phyloP scores from a whole-genome alignment of 495 filamentous ascomycete genomes.

The Daldinia caldariorum region DNA sequence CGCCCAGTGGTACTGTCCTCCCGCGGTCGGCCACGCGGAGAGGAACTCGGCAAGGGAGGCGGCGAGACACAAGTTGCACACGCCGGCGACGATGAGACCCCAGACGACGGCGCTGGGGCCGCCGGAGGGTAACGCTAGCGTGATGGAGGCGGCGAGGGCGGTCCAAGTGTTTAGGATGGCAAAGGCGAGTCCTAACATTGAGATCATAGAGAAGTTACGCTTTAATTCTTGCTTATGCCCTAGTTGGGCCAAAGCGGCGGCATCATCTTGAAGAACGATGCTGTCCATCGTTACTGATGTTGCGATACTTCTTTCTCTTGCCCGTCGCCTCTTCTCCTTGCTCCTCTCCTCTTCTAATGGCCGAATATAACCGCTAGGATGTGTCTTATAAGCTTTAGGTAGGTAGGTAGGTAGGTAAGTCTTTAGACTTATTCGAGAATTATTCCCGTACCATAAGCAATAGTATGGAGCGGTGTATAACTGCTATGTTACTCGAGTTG shows the following conservation, averaged over 20 bases:
- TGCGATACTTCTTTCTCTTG: background rate
- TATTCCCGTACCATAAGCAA: background rate
- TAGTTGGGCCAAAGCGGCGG: conserved; percentile 63
- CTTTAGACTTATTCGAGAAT: background rate
- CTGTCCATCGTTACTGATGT: conserved; percentile 4
- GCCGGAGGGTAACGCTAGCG: conserved; percentile 62
- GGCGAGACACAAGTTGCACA: conserved; percentile 77
- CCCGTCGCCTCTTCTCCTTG: background rate
- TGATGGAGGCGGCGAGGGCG: conserved; percentile 63
- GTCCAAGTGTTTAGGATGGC: conserved; percentile 71
- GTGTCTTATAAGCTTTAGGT: background rate
- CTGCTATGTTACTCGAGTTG: background rate
- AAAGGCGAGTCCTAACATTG: conserved; percentile 69
- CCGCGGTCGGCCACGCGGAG: conserved; percentile 74
- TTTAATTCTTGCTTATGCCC: conserved; percentile 70
- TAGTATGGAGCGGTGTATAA: background rate
- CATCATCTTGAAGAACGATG: conserved; percentile 50
- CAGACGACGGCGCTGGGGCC: conserved; percentile 65
- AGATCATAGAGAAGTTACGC: conserved; percentile 66
- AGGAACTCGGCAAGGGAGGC: conserved; percentile 77
- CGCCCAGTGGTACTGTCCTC: conserved; percentile 81
- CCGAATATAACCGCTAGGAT: background rate
- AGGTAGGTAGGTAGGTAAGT: background rate
- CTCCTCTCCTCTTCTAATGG: background rate
- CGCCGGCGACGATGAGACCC: conserved; percentile 73